phyloP scores from a whole-genome alignment of 2,329 filamentous ascomycete genomes.

The Pseudocercospora crystallina region DNA sequence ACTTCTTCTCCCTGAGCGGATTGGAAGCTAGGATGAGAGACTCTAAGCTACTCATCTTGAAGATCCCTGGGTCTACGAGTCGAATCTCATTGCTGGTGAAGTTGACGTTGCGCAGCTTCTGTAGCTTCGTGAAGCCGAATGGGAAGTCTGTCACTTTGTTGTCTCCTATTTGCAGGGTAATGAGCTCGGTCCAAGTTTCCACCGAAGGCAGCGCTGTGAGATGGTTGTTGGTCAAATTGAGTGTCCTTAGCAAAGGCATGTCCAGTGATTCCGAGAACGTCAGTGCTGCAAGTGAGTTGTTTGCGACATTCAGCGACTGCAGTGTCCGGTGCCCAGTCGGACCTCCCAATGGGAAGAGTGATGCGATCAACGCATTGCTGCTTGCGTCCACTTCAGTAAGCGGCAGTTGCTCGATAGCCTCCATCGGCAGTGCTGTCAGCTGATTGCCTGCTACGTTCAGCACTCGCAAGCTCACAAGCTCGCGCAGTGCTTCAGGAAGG shows the following conservation, averaged over 20 bases:
- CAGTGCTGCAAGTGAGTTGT: slow-evolving; percentile 66
- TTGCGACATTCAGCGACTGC: slow-evolving; percentile 74
- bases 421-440: slow-evolving; percentile 69
- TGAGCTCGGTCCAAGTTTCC: slow-evolving; percentile 68
- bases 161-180: slow-evolving; percentile 74
- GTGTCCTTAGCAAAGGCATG: slow-evolving; percentile 69
- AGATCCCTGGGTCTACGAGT: slow-evolving; percentile 71
- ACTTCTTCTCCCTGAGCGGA: slow-evolving; percentile 83
- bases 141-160: slow-evolving; percentile 79
- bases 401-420: slow-evolving; percentile 64
- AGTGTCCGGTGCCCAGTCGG: slow-evolving; percentile 58
- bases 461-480: slow-evolving; percentile 67
- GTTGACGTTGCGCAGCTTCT: slow-evolving; percentile 72
- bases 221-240: slow-evolving; percentile 80
- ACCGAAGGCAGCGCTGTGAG: slow-evolving; percentile 72
- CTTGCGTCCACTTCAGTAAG: slow-evolving; percentile 71
- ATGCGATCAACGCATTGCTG: slow-evolving; percentile 75
- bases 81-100: slow-evolving; percentile 83
- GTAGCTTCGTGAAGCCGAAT: slow-evolving; percentile 67
- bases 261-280: slow-evolving; percentile 53
- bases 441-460: slow-evolving; percentile 80
- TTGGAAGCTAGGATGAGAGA: slow-evolving; percentile 83
- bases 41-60: slow-evolving; percentile 73
- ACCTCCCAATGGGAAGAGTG: slow-evolving; percentile 61
- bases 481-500: slow-evolving; percentile 67